phyloP scores from a whole-genome alignment of 73 alveolate genomes.

The Stentor coeruleus region DNA sequence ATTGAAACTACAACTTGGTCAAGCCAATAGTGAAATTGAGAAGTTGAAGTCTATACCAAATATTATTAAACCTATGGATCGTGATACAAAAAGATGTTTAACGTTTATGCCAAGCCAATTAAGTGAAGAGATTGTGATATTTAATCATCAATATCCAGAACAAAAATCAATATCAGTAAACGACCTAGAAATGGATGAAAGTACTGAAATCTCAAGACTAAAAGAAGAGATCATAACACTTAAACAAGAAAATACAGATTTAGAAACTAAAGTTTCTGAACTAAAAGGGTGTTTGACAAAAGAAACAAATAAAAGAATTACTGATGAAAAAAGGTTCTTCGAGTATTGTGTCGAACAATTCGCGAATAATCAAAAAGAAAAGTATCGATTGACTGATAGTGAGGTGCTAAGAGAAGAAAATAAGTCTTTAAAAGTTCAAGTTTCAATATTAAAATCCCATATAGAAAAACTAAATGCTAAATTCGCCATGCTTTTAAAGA shows the following conservation, averaged over 20 bases:
- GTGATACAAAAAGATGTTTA: no score
- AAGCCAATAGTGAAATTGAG: background rate
- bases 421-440: background rate
- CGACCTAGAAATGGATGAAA: no score
- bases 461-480: background rate
- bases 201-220: no score
- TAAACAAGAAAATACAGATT: background rate
- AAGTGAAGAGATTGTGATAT: no score
- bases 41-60: no score
- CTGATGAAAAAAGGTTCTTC: background rate
- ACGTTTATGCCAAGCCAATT: no score
- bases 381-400: no score
- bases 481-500: background rate
- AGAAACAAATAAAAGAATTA: background rate
- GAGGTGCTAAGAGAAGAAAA: background rate
- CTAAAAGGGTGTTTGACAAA: background rate
- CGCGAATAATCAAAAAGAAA: no score
- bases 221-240: background rate
- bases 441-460: background rate
- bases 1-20: background rate
- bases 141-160: no score
- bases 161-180: no score
- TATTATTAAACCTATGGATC: no score
- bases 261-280: background rate
- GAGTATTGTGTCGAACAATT: background rate